These are phyloP conservation scores for Thelephora aurantiotincta DNA, from an alignment of 768 basidiomycete genomes.

Conservation along the genomic window DNA sequence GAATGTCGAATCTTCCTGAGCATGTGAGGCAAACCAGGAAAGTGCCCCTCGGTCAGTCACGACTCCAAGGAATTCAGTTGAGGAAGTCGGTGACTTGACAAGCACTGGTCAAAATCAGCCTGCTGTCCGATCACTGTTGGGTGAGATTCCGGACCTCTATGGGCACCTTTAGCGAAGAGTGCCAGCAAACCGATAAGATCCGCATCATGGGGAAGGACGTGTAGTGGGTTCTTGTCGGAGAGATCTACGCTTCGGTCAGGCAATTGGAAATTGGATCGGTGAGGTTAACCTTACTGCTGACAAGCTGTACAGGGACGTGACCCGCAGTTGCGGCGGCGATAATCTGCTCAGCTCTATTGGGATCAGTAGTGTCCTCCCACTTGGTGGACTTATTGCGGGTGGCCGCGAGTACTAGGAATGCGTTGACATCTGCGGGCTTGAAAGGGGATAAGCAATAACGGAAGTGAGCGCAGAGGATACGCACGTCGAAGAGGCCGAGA, in stretches of 20 bases:
- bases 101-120: conserved; percentile 27
- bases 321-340: conserved; percentile 63
- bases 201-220: conserved; percentile 46
- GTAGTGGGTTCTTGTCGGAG: conserved; percentile 74
- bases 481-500: conserved; percentile 64
- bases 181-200: conserved; percentile 47
- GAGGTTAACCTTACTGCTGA: conserved; percentile 46
- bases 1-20: conserved; percentile 30
- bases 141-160: conserved; percentile 36
- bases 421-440: conserved; percentile 77
- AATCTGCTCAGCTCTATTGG: conserved; percentile 46
- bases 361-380: conserved; percentile 44
- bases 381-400: conserved; percentile 54
- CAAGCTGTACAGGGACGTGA: conserved; percentile 57
- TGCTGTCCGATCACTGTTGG: not conserved
- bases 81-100: conserved; percentile 31
- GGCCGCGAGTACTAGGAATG: conserved; percentile 75
- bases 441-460: not conserved
- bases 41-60: conserved; percentile 67
- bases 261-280: not conserved
- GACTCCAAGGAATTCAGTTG: conserved; percentile 44
- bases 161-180: conserved; percentile 56
- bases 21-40: conserved; percentile 49
- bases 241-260: conserved; percentile 38
- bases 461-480: conserved; percentile 11